Evolutionary conservation across 1,139 yeast species (phyloP).

Genomic region (Candida labiduridarum): DNA sequence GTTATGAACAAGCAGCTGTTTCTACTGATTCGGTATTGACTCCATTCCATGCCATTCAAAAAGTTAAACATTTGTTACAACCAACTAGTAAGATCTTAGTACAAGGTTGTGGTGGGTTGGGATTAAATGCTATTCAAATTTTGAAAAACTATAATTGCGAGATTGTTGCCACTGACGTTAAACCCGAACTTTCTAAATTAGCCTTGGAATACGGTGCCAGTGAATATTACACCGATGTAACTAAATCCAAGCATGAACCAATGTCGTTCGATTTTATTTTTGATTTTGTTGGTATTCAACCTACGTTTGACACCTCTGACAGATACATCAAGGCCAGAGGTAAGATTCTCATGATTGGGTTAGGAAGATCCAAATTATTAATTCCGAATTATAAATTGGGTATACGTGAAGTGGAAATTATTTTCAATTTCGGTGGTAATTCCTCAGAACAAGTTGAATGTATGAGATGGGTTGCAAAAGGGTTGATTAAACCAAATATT

Average conservation of each 20-base stretch:
- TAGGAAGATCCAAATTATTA: conserved; percentile 37
- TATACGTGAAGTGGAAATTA: conserved; percentile 42
- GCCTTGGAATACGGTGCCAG: conserved; percentile 46
- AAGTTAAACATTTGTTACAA: conserved; percentile 32
- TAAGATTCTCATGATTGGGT: conserved; percentile 46
- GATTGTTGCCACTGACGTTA: conserved; percentile 44
- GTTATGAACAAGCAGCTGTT: conserved; percentile 50
- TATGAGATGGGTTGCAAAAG: conserved; percentile 46
- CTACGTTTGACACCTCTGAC: conserved; percentile 37
- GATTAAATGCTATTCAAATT: conserved; percentile 52
- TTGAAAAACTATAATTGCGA: conserved; percentile 42
- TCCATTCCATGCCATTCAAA: conserved; percentile 52
- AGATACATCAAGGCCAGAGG: conserved; percentile 40
- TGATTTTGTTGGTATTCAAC: conserved; percentile 50
- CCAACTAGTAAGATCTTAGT: conserved; percentile 46
- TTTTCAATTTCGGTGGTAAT: conserved; percentile 51
- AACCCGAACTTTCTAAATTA: conserved; percentile 27
- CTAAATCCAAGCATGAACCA: conserved; percentile 26
- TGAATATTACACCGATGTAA: conserved; percentile 41
- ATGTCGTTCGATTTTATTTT: conserved; percentile 43
- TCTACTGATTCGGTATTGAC: conserved; percentile 54
- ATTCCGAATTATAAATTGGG: conserved; percentile 40
- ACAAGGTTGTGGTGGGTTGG: conserved; percentile 55
- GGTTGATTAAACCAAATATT: conserved; percentile 43
- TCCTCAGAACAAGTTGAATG: conserved; percentile 47